Percentiles rank a stretch among this genome's conserved stretches.
phyloP scores from a whole-genome alignment of 345 rosid species.

The Citropsis articulata region DNA sequence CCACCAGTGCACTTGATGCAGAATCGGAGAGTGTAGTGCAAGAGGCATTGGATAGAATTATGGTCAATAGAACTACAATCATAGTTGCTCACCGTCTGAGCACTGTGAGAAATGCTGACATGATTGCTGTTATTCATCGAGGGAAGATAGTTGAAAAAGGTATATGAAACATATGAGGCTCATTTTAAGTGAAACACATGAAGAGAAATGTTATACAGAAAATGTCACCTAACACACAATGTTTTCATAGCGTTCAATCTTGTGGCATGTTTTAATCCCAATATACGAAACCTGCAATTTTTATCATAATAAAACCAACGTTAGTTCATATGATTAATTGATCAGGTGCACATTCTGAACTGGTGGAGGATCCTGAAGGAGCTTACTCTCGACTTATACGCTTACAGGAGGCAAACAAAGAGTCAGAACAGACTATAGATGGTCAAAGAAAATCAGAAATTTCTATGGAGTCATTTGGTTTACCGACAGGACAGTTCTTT shows the following conservation, averaged over 20 bases:
- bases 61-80: no score
- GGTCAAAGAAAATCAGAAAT: conserved; percentile 12
- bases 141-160: conserved; percentile 89
- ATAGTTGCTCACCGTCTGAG: not conserved
- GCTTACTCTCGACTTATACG: conserved; percentile 35
- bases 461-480: conserved; percentile 14
- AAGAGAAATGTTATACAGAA: not conserved
- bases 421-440: conserved; percentile 17
- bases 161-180: conserved; percentile 12
- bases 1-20: no score
- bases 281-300: not conserved
- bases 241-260: not conserved
- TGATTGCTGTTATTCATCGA: conserved; percentile 35
- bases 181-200: not conserved
- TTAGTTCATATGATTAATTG: not conserved
- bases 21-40: no score
- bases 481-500: conserved; percentile 18
- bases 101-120: conserved; percentile 36
- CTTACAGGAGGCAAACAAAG: conserved; percentile 45
- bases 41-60: no score
- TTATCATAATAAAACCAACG: not conserved
- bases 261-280: not conserved
- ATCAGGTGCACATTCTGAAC: conserved; percentile 56
- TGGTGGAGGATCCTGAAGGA: conserved; percentile 61
- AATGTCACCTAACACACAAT: not conserved